phyloP scores from a whole-genome alignment of 192 early-diverging fungal genomes.

The Pilaira anomala region DNA sequence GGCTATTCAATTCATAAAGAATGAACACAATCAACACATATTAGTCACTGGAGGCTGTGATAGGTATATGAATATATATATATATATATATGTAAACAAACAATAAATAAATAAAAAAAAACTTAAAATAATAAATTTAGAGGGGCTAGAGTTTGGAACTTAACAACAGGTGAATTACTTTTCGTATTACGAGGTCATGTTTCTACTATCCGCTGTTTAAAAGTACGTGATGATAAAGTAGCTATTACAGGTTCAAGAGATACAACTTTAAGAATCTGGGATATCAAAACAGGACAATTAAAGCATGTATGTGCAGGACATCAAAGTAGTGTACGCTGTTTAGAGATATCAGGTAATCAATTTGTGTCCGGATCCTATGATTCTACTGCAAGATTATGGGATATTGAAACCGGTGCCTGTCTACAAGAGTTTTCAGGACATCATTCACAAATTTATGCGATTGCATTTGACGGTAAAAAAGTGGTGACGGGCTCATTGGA shows the following conservation, averaged over 20 bases:
- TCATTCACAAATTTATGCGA: constrained; percentile 91
- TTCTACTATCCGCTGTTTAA: constrained; percentile 93
- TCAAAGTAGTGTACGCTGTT: constrained; percentile 84
- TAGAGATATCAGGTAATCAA: constrained; percentile 78
- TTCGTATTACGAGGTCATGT: constrained; percentile 94
- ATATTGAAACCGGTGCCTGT: constrained; percentile 70
- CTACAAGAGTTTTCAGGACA: constrained; percentile 79
- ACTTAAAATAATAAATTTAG: constrained; percentile 26
- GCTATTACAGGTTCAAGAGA: constrained; percentile 95
- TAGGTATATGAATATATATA: constrained; percentile 54
- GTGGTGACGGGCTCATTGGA: constrained; percentile 92
- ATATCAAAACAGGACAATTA: constrained; percentile 62
- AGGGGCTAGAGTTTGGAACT: constrained; percentile 92
- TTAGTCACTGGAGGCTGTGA: constrained; percentile 96
- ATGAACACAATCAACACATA: constrained; percentile 50
- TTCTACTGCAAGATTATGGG: constrained; percentile 88
- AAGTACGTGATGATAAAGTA: constrained; percentile 59
- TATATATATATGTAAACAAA: too few relatives aligned
- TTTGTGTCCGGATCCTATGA: constrained; percentile 95
- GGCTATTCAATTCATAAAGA: constrained; percentile 76
- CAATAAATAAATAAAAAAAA: constrained; percentile 1
- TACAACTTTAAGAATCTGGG: constrained; percentile 91
- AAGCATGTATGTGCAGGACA: constrained; percentile 82
- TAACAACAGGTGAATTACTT: constrained; percentile 76
- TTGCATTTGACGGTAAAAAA: constrained; percentile 79